Conservation (phyloP, 1,284 basidiomycete species). For the Porodaedalea pini region DNA sequence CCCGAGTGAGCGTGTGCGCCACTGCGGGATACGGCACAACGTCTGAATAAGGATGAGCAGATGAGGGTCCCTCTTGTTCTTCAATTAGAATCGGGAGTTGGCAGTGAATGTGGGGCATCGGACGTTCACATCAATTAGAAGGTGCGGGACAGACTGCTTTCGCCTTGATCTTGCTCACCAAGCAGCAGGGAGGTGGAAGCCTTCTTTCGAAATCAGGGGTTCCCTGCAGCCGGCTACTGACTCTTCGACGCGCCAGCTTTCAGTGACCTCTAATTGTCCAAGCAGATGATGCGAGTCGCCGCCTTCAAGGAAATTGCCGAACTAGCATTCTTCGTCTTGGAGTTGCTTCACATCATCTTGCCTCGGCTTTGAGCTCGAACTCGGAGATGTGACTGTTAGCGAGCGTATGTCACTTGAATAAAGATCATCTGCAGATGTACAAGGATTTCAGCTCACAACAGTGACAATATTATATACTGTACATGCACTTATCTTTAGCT, state of each 20-base stretch:
- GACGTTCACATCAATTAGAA: not conserved
- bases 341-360: no score
- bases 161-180: not conserved
- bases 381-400: not conserved
- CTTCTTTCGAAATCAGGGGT: not conserved
- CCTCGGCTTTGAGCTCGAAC: not conserved
- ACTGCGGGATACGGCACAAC: no score
- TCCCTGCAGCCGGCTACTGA: not conserved
- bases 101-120: not conserved
- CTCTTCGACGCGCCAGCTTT: not conserved
- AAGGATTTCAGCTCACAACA: no score
- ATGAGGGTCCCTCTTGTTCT: not conserved
- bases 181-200: not conserved
- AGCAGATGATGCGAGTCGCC: no score
- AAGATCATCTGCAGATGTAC: no score
- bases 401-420: no score
- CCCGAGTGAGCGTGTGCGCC: not conserved
- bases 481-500: no score
- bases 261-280: not conserved
- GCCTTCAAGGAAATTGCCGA: conserved; percentile 2
- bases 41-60: not conserved
- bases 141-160: not conserved
- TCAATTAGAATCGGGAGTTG: not conserved
- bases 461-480: no score
- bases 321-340: not conserved